phyloP scores from a whole-genome alignment of 306 rosid genomes.

The Vigna mungo region DNA sequence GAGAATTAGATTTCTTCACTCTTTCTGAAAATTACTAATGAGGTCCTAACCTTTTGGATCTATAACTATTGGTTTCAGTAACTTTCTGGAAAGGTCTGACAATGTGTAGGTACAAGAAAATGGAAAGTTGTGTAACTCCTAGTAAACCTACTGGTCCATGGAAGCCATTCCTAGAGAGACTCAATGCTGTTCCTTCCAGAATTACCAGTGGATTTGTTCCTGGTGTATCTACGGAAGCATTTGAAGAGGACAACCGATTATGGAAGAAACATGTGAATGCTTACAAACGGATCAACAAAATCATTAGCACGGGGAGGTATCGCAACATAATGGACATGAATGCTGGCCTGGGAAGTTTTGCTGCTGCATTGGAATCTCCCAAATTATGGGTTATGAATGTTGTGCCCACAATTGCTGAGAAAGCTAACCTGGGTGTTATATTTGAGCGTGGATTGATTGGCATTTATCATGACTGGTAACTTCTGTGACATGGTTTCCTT shows the following conservation, averaged over 20 bases:
- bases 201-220: constrained; percentile 65
- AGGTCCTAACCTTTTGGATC: constrained; percentile 7
- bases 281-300: constrained; percentile 72
- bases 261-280: constrained; percentile 91
- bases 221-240: constrained; percentile 59
- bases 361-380: constrained; percentile 80
- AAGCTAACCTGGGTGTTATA: constrained; percentile 69
- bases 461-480: constrained; percentile 84
- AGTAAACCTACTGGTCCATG: constrained; percentile 48
- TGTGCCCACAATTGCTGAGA: constrained; percentile 76
- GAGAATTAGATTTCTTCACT: constrained; percentile 8
- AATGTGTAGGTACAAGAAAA: constrained; percentile 71
- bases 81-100: constrained; percentile 35
- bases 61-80: constrained; percentile 36
- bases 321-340: constrained; percentile 88
- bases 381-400: constrained; percentile 90
- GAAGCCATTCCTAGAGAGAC: constrained; percentile 81
- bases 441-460: constrained; percentile 84
- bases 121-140: constrained; percentile 73
- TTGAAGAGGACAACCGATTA: constrained; percentile 57
- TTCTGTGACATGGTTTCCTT: constrained; percentile 17
- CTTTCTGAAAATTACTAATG: constrained; percentile 18
- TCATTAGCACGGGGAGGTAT: constrained; percentile 68
- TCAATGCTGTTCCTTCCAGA: constrained; percentile 64
- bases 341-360: constrained; percentile 92